These are phyloP conservation scores for Xerocomus potaroensis DNA, from an alignment of 768 basidiomycete species.

Conservation along the genomic window DNA sequence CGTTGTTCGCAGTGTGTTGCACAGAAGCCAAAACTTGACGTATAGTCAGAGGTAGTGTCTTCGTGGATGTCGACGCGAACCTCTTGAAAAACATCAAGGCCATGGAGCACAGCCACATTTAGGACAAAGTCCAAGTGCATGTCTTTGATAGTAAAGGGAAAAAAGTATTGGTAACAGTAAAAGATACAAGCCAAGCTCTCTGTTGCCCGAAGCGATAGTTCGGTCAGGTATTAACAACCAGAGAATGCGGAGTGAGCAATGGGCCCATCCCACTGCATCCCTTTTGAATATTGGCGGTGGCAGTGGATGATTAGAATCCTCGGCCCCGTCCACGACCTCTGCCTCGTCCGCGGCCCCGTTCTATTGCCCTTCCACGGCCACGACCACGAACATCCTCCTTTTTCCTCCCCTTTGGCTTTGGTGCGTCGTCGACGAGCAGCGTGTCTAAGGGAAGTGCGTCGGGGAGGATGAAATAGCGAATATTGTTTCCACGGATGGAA, in stretches of 20 bases:
- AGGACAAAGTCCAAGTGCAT: not conserved
- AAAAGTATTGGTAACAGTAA: slow-evolving; percentile 10
- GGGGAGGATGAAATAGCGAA: slow-evolving; percentile 96
- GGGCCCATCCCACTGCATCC: slow-evolving; percentile 1
- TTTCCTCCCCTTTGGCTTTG: slow-evolving; percentile 90
- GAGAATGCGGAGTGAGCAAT: slow-evolving; percentile 6
- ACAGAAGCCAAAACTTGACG: slow-evolving; percentile 35
- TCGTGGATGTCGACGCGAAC: slow-evolving; percentile 27
- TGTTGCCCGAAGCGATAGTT: slow-evolving; percentile 19
- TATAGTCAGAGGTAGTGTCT: slow-evolving; percentile 29
- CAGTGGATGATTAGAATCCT: slow-evolving; percentile 30
- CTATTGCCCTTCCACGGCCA: slow-evolving; percentile 48
- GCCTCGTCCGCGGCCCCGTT: slow-evolving; percentile 52
- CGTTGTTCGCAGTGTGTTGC: slow-evolving; percentile 8
- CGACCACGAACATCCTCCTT: slow-evolving; percentile 77
- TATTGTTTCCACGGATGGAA: slow-evolving; percentile 94
- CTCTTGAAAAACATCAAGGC: slow-evolving; percentile 25
- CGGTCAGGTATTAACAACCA: slow-evolving; percentile 19
- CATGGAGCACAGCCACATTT: slow-evolving; percentile 24
- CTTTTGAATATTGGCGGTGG: not conserved
- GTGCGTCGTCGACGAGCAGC: slow-evolving; percentile 94
- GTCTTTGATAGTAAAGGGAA: not conserved
- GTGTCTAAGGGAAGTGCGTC: slow-evolving; percentile 96
- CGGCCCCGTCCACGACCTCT: slow-evolving; percentile 50
- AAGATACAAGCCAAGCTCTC: slow-evolving; percentile 21